Base-by-base conservation (phyloP, 2,329 filamentous ascomycete genomes). In the Akanthomyces muscarius region DNA sequence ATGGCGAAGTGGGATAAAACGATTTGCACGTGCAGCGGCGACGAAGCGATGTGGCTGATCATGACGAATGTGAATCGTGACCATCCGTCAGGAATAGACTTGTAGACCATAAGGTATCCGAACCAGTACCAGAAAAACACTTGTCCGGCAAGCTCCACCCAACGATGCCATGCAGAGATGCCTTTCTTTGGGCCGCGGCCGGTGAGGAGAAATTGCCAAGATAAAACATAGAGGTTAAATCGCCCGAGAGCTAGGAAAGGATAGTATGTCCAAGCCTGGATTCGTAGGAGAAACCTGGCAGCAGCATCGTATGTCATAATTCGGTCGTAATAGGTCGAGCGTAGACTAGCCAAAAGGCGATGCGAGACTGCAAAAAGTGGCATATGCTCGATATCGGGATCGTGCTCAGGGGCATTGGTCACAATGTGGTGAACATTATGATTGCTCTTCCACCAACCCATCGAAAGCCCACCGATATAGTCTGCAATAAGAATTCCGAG, bases 371-470 rank as follows among this genome's bases (percentile, higher is more conserved):
- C 91, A 73, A 97, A 92, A 73, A 97, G 89, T 3, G 93, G 93
- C 75, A 96, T 85, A 73, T 97, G 89, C 73, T 94, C 87, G 69
- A 97, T 98, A 73, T 98, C 94, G 0, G 95, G 94, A 73, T 98
- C 94, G 73, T 98, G 94, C 75, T 97, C 95, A 16, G 93, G 91
- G 50, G 89, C 89, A 74, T 98, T 98, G 21, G 95, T 98, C 59
- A 98, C 89, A 68, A 98, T 92, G 72, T 98, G 94, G 73, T 98
- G 94, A 10, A 97, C 92, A 71, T 98, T 98, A 76, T 98, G 94
- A 73, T 88, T 97, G 65, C 87, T 84, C 77, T 98, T 98, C 94
- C 95, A 99, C 95, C 95, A 99, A 51, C 94, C 91, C 61, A 97
- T 78, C 30, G 92, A 97, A 41, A 99, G 77, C 0, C 95, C 95